Evolutionary conservation across 164 flowering plant species (phyloP).

Genomic region (Tinospora cordifolia): DNA sequence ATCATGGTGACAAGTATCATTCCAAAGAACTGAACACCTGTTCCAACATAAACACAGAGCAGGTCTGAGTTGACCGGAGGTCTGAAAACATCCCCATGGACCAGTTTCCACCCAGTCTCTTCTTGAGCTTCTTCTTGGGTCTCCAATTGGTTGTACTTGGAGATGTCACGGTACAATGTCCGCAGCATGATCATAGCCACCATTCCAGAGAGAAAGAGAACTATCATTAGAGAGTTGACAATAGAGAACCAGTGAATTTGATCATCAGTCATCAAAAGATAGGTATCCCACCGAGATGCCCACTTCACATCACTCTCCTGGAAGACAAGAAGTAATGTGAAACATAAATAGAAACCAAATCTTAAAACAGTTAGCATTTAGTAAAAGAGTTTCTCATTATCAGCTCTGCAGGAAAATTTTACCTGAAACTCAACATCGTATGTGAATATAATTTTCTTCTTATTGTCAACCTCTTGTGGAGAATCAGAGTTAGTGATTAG

Average conservation of each 20-base stretch:
- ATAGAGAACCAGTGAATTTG: conserved; percentile 80
- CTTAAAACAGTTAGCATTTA: conserved; percentile 41
- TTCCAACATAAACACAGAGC: conserved; percentile 17
- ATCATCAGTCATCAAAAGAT: conserved; percentile 58
- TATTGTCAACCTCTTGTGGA: conserved; percentile 81
- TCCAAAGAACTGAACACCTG: conserved; percentile 18
- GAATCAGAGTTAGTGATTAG: conserved; percentile 54
- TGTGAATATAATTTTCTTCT: conserved; percentile 78
- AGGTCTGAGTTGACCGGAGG: conserved; percentile 14
- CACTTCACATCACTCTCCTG: conserved; percentile 44
- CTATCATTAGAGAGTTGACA: conserved; percentile 69
- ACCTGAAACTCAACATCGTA: conserved; percentile 88
- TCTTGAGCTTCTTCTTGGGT: conserved; percentile 78
- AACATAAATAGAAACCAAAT: conserved; percentile 59
- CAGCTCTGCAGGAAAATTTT: neutral
- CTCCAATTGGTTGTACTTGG: conserved; percentile 67
- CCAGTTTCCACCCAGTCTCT: conserved; percentile 53
- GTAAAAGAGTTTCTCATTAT: conserved; percentile 44
- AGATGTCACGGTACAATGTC: conserved; percentile 68
- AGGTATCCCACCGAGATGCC: conserved; percentile 84
- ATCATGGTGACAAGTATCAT: conserved; percentile 13
- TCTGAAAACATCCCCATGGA: conserved; percentile 17
- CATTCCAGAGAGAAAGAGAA: conserved; percentile 76
- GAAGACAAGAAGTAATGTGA: conserved; percentile 65
- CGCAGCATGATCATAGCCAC: conserved; percentile 79